These are phyloP conservation scores for Exophiala sp. DNA, from an alignment of 2,329 filamentous ascomycete genomes.

Conservation along the genomic window DNA sequence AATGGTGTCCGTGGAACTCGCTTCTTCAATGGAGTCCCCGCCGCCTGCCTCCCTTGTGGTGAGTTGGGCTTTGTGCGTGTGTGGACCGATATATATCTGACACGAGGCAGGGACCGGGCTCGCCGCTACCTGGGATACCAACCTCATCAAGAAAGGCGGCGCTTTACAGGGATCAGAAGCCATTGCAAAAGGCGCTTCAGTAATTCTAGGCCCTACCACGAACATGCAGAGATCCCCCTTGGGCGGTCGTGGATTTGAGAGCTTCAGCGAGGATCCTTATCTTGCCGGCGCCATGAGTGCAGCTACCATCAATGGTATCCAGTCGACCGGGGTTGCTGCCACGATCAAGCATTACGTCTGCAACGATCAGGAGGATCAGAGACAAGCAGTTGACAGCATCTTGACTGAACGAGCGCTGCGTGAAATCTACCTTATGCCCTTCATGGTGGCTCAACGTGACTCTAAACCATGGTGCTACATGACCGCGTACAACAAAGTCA, in stretches of 20 bases:
- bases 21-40: constrained; percentile 62
- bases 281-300: constrained; percentile 68
- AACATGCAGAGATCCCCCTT: constrained; percentile 77
- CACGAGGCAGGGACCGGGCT: constrained; percentile 57
- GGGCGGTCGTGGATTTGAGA: constrained; percentile 81
- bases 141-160: constrained; percentile 63
- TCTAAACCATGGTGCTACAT: constrained; percentile 52
- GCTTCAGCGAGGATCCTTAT: constrained; percentile 75
- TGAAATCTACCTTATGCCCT: constrained; percentile 60
- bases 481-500: constrained; percentile 55
- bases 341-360: constrained; percentile 63
- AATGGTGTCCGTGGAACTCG: constrained; percentile 64
- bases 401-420: constrained; percentile 50
- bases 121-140: constrained; percentile 71
- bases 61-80: not conserved
- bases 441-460: constrained; percentile 55
- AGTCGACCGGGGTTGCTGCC: constrained; percentile 66
- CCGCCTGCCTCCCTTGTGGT: constrained; percentile 67
- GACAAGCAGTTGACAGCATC: constrained; percentile 40
- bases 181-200: constrained; percentile 65
- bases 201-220: constrained; percentile 70
- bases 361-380: constrained; percentile 45
- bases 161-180: constrained; percentile 65
- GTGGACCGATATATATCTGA: not conserved
- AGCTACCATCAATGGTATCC: constrained; percentile 65